phyloP scores from a whole-genome alignment of 768 basidiomycete genomes.

The Rhodotorula kratochvilovae region DNA sequence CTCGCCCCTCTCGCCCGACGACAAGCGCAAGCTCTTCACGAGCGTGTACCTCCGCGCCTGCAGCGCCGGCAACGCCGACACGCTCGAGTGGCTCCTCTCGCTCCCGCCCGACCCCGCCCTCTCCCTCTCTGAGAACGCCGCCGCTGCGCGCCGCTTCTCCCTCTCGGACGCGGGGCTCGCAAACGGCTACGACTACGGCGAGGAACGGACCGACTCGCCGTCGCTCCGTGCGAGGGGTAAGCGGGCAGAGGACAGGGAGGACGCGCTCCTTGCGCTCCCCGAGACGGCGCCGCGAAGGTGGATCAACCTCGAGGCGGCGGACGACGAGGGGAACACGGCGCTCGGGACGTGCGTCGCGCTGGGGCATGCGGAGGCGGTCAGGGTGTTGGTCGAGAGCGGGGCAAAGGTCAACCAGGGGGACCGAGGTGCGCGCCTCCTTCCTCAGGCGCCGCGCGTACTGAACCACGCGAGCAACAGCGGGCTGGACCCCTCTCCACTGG shows the following conservation, averaged over 20 bases:
- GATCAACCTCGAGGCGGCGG: slow-evolving; percentile 36
- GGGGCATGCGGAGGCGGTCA: slow-evolving; percentile 40
- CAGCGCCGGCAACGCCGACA: slow-evolving; percentile 37
- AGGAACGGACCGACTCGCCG: no score
- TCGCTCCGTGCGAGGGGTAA: not conserved
- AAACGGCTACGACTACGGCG: slow-evolving; percentile 2
- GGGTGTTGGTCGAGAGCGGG: slow-evolving; percentile 41
- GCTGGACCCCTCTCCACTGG: slow-evolving; percentile 93
- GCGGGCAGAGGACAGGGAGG: no score
- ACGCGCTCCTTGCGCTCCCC: slow-evolving; percentile 1
- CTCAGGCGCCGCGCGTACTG: not conserved
- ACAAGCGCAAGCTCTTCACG: slow-evolving; percentile 34
- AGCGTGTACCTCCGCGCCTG: slow-evolving; percentile 29
- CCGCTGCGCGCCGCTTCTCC: slow-evolving; percentile 20
- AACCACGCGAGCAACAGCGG: slow-evolving; percentile 54
- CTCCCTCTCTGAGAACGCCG: slow-evolving; percentile 9
- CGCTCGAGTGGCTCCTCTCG: slow-evolving; percentile 43
- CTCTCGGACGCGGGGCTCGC: slow-evolving; percentile 7
- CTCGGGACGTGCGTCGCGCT: slow-evolving; percentile 37
- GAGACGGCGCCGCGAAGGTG: slow-evolving; percentile 32
- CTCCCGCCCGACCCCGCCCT: slow-evolving; percentile 24
- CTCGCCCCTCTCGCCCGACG: slow-evolving; percentile 17
- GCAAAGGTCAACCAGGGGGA: slow-evolving; percentile 37
- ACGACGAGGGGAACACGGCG: slow-evolving; percentile 40
- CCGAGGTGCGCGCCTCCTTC: slow-evolving; percentile 11